Base-by-base conservation (phyloP, 441 rosid genomes). In the Erysimum cheiri region DNA sequence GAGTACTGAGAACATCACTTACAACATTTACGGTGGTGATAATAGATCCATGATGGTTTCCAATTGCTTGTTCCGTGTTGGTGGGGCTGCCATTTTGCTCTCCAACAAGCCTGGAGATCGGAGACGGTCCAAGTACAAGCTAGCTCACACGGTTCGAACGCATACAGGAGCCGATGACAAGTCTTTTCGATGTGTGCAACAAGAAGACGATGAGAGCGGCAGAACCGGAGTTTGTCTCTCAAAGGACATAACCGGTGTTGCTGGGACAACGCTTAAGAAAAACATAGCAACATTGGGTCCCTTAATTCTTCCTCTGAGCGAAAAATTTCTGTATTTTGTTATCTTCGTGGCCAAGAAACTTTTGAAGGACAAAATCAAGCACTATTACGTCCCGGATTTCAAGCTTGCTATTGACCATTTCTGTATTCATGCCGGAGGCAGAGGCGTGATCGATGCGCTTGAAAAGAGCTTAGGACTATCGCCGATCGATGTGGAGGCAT, bases 371-470 rank as follows among this genome's bases (percentile, higher is more conserved):
- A 87, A 81, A 37, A 69, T 82, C 65, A 92, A 88, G 82, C 85
- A 91, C 8, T 87, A 85, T 22, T 71, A 71, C 33, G 89, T 90
- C 62, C 98, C 95, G 0, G 96, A 92, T 75, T 90, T 92, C 70
- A 92, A 87, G 83, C 93, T 92, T 2, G 98, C 96, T 4, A 85
- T 92, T 1, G 84, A 92, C 15, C 95, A 90, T 77, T 92, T 89
- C 77, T 92, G 97, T 69, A 92, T 92, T 9, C 97, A 91, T 39
- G 96, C 97, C 1, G 97, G 97, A 24, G 96, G 97, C 8, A 84
- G 97, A 67, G 96, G 90, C 2, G 96, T 92, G 80, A 90, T 92
- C 17, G 98, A 92, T 59, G 98, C 85, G 80, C 90, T 92, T 4
- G 94, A 92, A 84, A 92, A 89, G 88, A 92, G 83, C 41, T 62